A percentile compares a stretch with the other conserved stretches of the same genome.
Evolutionary conservation across 306 rosid species (phyloP).

Genomic region (Corylus avellana): DNA sequence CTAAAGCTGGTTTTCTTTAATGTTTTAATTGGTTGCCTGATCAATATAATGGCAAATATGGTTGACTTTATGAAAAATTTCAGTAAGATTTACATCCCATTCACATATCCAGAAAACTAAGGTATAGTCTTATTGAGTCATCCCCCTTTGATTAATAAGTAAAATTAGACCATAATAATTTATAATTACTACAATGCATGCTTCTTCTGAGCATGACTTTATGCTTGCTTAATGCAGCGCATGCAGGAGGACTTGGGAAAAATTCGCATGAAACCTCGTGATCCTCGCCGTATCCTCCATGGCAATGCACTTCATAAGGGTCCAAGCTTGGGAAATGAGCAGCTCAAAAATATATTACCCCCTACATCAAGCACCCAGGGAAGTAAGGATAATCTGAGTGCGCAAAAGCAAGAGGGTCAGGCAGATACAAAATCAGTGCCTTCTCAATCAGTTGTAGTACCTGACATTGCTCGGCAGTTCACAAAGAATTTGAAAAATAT

Average conservation of each 20-base stretch:
- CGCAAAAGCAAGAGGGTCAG: constrained; percentile 54
- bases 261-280: constrained; percentile 96
- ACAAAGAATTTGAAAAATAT: constrained; percentile 79
- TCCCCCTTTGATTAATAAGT: background rate
- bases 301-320: constrained; percentile 53
- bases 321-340: constrained; percentile 69
- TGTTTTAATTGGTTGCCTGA: background rate
- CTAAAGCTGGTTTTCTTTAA: background rate
- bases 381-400: constrained; percentile 48
- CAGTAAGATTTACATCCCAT: background rate
- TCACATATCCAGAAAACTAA: background rate
- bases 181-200: background rate
- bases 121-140: background rate
- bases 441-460: constrained; percentile 46
- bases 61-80: background rate
- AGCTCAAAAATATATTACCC: constrained; percentile 42
- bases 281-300: constrained; percentile 93
- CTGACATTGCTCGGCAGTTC: constrained; percentile 77
- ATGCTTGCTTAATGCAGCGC: constrained; percentile 33
- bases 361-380: constrained; percentile 41
- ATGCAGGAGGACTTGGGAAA: constrained; percentile 61
- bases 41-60: background rate
- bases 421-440: constrained; percentile 47
- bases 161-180: background rate
- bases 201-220: constrained; percentile 23